Base-by-base conservation (phyloP, 805 yeast species). In the Candida sonorensis region DNA sequence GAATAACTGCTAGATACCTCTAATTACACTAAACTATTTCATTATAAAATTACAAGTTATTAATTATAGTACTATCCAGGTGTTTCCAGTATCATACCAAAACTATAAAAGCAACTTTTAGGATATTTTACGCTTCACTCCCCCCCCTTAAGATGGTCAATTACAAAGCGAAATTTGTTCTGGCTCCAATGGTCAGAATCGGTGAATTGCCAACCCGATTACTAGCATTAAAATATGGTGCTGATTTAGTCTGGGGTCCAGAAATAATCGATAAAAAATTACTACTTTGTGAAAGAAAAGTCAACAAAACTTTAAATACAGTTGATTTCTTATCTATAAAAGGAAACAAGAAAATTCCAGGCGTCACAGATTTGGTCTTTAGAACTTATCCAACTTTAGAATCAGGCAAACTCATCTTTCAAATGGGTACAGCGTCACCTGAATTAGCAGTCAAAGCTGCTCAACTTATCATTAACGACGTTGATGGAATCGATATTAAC, bases 171-270 rank as follows among this genome's bases (percentile, higher is more conserved):
- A 84, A 83, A 48, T 58, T 87, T 34, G 94, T 81, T 14, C 69
- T 90, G 24, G 97, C 97, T 1, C 98, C 98, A 0, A 90, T 90
- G 98, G 96, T 90, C 31, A 67, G 98, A 22, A 82, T 90, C 25
- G 95, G 97, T 10, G 98, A 92, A 60, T 71, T 92, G 5, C 97
- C 98, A 5, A 79, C 87, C 7, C 67, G 98, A 35, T 66, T 90
- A 7, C 53, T 88, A 42, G 79, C 96, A 0, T 65, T 92, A 16
- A 72, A 71, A 42, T 68, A 84, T 53, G 97, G 96, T 3, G 95
- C 96, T 0, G 97, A 92, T 56, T 63, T 90, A 29, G 97, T 92
- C 5, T 92, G 98, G 98, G 75, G 80, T 23, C 98, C 98, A 0
- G 98, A 92, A 55, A 81, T 88, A 38, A 73, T 92, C 15, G 98